Conservation (phyloP, 2,329 filamentous ascomycete genomes). For the Phialocephala sp. region DNA sequence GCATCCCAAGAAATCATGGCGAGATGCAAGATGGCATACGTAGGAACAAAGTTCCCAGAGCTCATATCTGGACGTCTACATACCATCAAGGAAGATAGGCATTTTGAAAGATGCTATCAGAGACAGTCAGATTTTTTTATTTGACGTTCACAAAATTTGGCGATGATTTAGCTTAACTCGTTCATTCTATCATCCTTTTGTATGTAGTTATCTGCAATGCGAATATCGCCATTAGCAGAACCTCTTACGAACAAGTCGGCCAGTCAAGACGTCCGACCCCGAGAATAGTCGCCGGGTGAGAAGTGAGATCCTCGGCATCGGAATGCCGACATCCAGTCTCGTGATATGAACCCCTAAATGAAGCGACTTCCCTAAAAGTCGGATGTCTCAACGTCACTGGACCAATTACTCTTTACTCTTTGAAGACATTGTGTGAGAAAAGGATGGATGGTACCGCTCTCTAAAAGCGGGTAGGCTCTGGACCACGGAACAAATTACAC, state of each 20-base stretch:
- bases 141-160: too few species aligned
- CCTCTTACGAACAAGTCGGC: background rate
- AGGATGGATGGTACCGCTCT: background rate
- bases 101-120: background rate
- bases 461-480: background rate
- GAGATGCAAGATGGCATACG: background rate
- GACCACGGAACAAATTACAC: background rate
- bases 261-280: background rate
- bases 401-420: too few species aligned
- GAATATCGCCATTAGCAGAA: too few species aligned
- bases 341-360: constrained; percentile 3
- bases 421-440: background rate
- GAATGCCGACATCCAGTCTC: constrained; percentile 2
- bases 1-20: background rate
- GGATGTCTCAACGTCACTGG: too few species aligned
- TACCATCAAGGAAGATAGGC: background rate
- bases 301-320: background rate
- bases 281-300: background rate
- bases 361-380: constrained; percentile 1
- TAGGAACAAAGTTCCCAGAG: background rate
- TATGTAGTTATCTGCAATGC: background rate
- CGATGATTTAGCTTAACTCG: background rate
- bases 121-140: too few species aligned
- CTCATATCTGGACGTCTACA: background rate
- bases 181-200: background rate